A percentile compares a stretch with the other conserved stretches of the same genome.
Evolutionary conservation across 2,329 filamentous ascomycete genomes (phyloP).

Genomic region (Gyromitra esculenta): DNA sequence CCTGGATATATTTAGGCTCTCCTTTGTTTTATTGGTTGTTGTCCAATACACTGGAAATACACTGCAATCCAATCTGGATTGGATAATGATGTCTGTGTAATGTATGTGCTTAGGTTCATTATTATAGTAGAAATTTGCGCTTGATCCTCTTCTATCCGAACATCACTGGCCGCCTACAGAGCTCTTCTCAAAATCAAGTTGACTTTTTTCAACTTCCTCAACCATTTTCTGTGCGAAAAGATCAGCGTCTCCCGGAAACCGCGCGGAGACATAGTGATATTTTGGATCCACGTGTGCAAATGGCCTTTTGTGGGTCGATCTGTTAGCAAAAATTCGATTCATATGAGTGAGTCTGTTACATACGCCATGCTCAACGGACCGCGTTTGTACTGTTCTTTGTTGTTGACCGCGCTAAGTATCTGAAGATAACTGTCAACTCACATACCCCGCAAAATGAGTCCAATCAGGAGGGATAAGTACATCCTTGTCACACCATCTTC

Average conservation of each 20-base stretch:
- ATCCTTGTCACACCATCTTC: conserved; percentile 41
- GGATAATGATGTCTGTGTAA: background rate
- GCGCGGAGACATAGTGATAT: conserved; percentile 56
- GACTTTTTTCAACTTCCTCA: conserved; percentile 48
- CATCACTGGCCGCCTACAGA: background rate
- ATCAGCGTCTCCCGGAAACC: conserved; percentile 54
- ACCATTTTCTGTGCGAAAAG: conserved; percentile 51
- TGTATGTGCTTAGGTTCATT: background rate
- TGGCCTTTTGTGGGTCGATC: conserved; percentile 42
- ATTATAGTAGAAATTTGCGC: conserved; percentile 6
- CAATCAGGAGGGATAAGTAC: conserved; percentile 14
- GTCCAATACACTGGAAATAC: background rate
- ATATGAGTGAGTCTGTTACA: background rate
- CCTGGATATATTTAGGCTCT: background rate
- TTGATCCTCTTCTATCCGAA: background rate
- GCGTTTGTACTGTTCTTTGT: conserved; percentile 40
- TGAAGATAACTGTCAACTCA: conserved; percentile 12
- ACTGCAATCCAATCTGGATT: background rate
- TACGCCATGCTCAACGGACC: conserved; percentile 32
- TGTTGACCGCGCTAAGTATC: conserved; percentile 31
- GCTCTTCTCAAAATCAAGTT: background rate
- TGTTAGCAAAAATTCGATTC: background rate
- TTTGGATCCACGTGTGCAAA: conserved; percentile 55
- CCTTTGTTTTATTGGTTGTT: too few species aligned
- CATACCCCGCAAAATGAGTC: background rate